Conservation (phyloP, 1,139 yeast genomes). For the Lizanozyma gosingica region DNA sequence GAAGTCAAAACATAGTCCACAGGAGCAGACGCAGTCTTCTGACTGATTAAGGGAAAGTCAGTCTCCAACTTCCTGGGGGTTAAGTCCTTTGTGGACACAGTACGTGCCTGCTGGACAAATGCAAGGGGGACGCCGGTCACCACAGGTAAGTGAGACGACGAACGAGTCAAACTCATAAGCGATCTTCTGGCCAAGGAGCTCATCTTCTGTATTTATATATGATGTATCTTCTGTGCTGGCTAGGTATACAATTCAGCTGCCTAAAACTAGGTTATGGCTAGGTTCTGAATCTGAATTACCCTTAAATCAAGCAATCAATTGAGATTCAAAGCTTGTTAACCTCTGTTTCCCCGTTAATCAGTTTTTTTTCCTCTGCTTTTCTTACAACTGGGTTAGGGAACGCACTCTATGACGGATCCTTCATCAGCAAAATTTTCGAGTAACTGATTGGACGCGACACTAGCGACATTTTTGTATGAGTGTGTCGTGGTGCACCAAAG, state of each 20-base stretch:
- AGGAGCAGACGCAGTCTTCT: constrained; percentile 39
- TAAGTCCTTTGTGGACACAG: constrained; percentile 34
- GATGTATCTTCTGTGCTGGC: not conserved
- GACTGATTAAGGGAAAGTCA: constrained; percentile 37
- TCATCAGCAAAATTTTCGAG: not conserved
- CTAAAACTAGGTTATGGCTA: too few relatives aligned
- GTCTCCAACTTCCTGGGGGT: constrained; percentile 36
- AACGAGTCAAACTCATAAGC: not conserved
- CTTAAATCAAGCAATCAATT: too few relatives aligned
- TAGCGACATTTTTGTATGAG: too few relatives aligned
- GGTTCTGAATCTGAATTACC: too few relatives aligned
- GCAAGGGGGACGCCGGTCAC: not conserved
- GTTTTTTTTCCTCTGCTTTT: not conserved
- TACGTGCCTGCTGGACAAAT: constrained; percentile 13
- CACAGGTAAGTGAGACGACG: not conserved
- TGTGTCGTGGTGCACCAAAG: too few relatives aligned
- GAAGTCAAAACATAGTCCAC: constrained; percentile 82
- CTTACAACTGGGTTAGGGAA: not conserved
- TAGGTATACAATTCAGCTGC: too few relatives aligned
- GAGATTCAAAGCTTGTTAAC: too few relatives aligned
- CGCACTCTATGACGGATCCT: not conserved
- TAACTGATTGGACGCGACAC: not conserved
- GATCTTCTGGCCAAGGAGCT: not conserved
- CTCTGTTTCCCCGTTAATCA: too few relatives aligned
- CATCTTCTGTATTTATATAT: not conserved